Percentiles rank a stretch among this genome's conserved stretches.
Evolutionary conservation across 2,329 filamentous ascomycete genomes (phyloP).

Genomic region (Botrytis sinoallii): DNA sequence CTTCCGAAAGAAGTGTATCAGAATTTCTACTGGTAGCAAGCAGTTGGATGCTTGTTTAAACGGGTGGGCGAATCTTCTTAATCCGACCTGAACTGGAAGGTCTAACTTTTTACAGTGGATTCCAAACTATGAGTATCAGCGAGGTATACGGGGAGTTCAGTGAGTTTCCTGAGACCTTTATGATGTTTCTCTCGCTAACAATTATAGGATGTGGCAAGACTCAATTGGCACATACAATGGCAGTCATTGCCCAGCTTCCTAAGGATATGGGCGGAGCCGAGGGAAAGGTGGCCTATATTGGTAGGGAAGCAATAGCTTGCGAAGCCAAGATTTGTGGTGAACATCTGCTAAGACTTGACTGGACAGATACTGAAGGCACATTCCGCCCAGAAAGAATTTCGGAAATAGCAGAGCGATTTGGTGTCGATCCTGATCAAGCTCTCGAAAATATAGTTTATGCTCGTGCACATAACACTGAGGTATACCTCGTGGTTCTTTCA

Average conservation of each 20-base stretch:
- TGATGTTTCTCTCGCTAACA: background rate
- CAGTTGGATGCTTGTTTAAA: slow-evolving; percentile 62
- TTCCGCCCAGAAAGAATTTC: slow-evolving; percentile 65
- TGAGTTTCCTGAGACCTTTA: slow-evolving; percentile 26
- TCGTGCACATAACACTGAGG: slow-evolving; percentile 62
- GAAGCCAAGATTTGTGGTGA: slow-evolving; percentile 1
- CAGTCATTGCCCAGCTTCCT: slow-evolving; percentile 57
- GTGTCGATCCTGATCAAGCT: slow-evolving; percentile 54
- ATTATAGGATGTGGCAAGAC: slow-evolving; percentile 60
- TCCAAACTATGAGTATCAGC: slow-evolving; percentile 68
- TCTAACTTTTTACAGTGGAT: slow-evolving; percentile 48
- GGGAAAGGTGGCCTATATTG: slow-evolving; percentile 68
- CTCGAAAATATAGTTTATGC: slow-evolving; percentile 67
- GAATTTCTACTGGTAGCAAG: slow-evolving; percentile 68
- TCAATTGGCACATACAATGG: slow-evolving; percentile 66
- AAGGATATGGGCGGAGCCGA: slow-evolving; percentile 62
- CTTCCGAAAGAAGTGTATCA: slow-evolving; percentile 59
- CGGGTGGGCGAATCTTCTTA: slow-evolving; percentile 44
- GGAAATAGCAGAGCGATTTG: slow-evolving; percentile 65
- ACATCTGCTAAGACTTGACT: slow-evolving; percentile 5
- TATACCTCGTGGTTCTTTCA: slow-evolving; percentile 19
- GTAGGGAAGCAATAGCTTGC: slow-evolving; percentile 37
- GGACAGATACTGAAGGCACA: slow-evolving; percentile 56
- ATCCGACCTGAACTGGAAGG: background rate
- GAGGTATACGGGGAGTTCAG: slow-evolving; percentile 61